These are phyloP conservation scores for Paramarasmius palmivorus DNA, from an alignment of 1,284 basidiomycete species.

Conservation along the genomic window DNA sequence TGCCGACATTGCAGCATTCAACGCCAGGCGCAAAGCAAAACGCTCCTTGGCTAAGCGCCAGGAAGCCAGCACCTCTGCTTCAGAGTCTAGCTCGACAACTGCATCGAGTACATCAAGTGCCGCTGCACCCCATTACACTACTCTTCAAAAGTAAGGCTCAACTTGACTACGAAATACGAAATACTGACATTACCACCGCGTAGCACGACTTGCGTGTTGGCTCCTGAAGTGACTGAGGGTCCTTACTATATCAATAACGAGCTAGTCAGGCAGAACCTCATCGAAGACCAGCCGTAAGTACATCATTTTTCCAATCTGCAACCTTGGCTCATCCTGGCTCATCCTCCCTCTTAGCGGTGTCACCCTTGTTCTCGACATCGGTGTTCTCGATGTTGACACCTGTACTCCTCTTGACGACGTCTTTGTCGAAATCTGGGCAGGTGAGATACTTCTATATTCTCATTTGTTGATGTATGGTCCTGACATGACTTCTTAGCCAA, in stretches of 20 bases:
- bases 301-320: constrained; percentile 22
- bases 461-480: background rate
- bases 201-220: constrained; percentile 16
- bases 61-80: background rate
- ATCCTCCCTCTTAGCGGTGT: background rate
- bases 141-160: background rate
- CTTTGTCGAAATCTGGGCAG: constrained; percentile 2
- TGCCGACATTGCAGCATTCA: constrained; percentile 1
- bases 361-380: background rate
- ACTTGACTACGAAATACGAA: background rate
- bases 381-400: background rate
- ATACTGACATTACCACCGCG: background rate
- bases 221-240: constrained; percentile 19
- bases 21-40: constrained; percentile 4
- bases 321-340: no score
- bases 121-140: background rate
- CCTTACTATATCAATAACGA: constrained; percentile 24
- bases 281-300: constrained; percentile 18
- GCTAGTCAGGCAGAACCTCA: constrained; percentile 16
- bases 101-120: background rate
- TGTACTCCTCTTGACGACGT: background rate
- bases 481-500: constrained; percentile 18
- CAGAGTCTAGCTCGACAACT: background rate
- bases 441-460: background rate
- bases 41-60: constrained; percentile 1